These are phyloP conservation scores for Boletus tylopilopsis DNA, from an alignment of 768 basidiomycete genomes.

Conservation along the genomic window DNA sequence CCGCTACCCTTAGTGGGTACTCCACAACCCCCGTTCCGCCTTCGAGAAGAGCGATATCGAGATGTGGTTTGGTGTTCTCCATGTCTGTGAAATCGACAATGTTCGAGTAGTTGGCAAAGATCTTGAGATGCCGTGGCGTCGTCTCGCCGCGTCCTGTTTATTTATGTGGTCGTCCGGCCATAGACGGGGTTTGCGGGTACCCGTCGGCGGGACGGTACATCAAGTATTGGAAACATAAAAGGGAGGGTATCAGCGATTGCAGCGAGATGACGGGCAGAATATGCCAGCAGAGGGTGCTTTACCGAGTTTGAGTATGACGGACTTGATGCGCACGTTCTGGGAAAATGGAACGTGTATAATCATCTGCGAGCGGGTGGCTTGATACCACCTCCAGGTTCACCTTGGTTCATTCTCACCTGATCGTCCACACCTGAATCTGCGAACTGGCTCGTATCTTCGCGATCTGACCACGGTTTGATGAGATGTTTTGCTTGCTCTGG, in stretches of 20 bases:
- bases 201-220: conserved; percentile 4
- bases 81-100: conserved; percentile 79
- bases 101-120: conserved; percentile 69
- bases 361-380: conserved; percentile 42
- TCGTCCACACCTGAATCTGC: conserved; percentile 84
- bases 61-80: conserved; percentile 63
- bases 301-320: conserved; percentile 77
- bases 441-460: conserved; percentile 62
- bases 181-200: conserved; percentile 2
- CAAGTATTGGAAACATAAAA: conserved; percentile 5
- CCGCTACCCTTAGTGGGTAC: conserved; percentile 73
- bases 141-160: conserved; percentile 65
- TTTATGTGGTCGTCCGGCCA: conserved; percentile 3
- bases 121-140: conserved; percentile 70
- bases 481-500: conserved; percentile 75
- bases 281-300: conserved; percentile 18
- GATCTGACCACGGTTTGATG: conserved; percentile 79
- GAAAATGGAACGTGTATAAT: conserved; percentile 81
- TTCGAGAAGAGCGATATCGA: conserved; percentile 67
- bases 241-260: conserved; percentile 6
- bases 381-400: conserved; percentile 3
- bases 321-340: conserved; percentile 71
- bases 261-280: conserved; percentile 8
- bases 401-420: conserved; percentile 48
- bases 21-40: conserved; percentile 67